These are phyloP conservation scores for Schizopora paradoxa DNA, from an alignment of 1,284 basidiomycete species.

Conservation along the genomic window DNA sequence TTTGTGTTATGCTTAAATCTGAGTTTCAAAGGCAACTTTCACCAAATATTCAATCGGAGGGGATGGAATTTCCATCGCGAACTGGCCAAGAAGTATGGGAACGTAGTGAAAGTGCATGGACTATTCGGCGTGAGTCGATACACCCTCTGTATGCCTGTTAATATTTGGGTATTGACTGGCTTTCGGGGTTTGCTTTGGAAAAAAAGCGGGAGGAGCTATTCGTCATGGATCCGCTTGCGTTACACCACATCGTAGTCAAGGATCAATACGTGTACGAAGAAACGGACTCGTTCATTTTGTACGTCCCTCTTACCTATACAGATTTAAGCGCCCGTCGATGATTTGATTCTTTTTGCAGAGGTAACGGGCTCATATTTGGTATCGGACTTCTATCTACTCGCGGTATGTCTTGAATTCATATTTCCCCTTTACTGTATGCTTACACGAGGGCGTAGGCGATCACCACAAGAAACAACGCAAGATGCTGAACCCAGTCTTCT, in stretches of 20 bases:
- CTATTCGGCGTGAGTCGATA: constrained; percentile 20
- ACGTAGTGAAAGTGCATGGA: constrained; percentile 16
- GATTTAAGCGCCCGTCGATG: neutral
- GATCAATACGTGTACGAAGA: constrained; percentile 29
- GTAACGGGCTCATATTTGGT: constrained; percentile 19
- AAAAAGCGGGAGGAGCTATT: constrained; percentile 18
- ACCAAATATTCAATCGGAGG: constrained; percentile 8
- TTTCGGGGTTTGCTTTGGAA: neutral
- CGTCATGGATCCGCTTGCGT: constrained; percentile 22
- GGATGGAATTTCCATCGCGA: constrained; percentile 18
- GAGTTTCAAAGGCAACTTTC: constrained; percentile 11
- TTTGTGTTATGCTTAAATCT: neutral
- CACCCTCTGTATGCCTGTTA: too few species aligned
- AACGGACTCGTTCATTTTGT: constrained; percentile 20
- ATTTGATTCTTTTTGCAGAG: constrained; percentile 5
- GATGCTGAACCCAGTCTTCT: constrained; percentile 30
- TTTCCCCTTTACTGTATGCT: neutral
- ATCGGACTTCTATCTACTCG: constrained; percentile 21
- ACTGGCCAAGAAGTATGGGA: constrained; percentile 18
- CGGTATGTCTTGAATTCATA: constrained; percentile 11
- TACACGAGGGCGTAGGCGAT: constrained; percentile 18
- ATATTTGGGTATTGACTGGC: neutral
- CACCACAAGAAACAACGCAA: constrained; percentile 25
- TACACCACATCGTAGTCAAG: constrained; percentile 29
- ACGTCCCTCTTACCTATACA: constrained; percentile 1